phyloP scores from a whole-genome alignment of 169 alveolate species.

The Cryptosporidium xiaoi region DNA sequence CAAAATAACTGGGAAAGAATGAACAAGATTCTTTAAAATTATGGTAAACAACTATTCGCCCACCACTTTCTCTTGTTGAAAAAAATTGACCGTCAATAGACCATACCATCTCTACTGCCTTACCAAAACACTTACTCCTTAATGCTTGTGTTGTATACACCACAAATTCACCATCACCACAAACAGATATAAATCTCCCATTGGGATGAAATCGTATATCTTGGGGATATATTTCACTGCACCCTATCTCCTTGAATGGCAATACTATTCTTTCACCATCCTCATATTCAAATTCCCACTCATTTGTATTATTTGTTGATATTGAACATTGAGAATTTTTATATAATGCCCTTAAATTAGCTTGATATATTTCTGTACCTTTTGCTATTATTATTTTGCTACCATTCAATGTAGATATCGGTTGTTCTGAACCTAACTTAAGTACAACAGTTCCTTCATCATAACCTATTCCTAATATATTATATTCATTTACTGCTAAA shows the following conservation, averaged over 20 bases:
- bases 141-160: conserved; percentile 91
- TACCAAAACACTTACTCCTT: conserved; percentile 93
- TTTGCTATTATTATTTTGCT: conserved; percentile 94
- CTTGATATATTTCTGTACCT: conserved; percentile 92
- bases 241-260: conserved; percentile 88
- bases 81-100: conserved; percentile 91
- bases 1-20: conserved; percentile 87
- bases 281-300: conserved; percentile 80
- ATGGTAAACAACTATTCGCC: conserved; percentile 84
- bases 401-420: conserved; percentile 92
- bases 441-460: conserved; percentile 93
- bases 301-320: conserved; percentile 69
- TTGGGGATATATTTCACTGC: conserved; percentile 94
- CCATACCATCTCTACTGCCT: conserved; percentile 94
- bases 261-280: conserved; percentile 82
- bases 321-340: conserved; percentile 45
- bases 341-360: conserved; percentile 86
- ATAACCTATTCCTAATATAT: conserved; percentile 86
- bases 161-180: conserved; percentile 97
- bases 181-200: conserved; percentile 95
- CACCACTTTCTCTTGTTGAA: conserved; percentile 92
- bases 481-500: conserved; percentile 80
- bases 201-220: conserved; percentile 94
- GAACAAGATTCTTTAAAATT: conserved; percentile 86
- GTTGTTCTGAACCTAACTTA: conserved; percentile 96